Evolutionary conservation across 2,329 filamentous ascomycete species (phyloP).

Genomic region (Aspergillus felis): DNA sequence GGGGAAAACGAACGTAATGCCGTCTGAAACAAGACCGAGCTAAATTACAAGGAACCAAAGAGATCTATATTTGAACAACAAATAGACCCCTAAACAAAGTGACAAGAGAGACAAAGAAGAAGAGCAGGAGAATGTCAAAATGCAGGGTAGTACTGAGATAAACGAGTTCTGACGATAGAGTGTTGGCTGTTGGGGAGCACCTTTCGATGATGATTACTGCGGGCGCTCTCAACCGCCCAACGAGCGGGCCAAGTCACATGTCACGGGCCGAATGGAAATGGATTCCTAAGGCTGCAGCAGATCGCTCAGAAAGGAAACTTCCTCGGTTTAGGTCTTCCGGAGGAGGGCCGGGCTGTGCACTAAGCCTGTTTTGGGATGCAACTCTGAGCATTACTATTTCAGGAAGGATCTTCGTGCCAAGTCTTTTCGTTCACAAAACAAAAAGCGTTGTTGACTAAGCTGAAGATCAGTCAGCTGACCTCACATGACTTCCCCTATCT

Average conservation of each 20-base stretch:
- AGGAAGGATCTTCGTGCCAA: neutral
- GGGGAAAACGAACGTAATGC: conserved; percentile 9
- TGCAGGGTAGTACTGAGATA: neutral
- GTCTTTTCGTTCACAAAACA: neutral
- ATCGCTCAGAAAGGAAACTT: neutral
- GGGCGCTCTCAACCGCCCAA: conserved; percentile 4
- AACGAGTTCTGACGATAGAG: neutral
- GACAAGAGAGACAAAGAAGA: conserved; percentile 1
- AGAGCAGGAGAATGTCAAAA: neutral
- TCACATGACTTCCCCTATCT: neutral
- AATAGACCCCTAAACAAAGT: conserved; percentile 6
- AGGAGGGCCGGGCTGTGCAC: neutral
- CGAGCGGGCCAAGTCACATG: neutral
- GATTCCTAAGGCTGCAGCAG: neutral
- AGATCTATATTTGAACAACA: neutral
- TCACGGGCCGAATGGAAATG: neutral
- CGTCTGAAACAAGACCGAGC: conserved; percentile 1
- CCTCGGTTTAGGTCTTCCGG: conserved; percentile 1
- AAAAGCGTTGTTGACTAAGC: neutral
- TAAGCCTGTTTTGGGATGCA: neutral
- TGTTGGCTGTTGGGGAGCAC: conserved; percentile 4
- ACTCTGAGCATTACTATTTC: neutral
- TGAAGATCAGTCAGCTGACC: neutral
- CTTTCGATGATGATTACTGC: neutral
- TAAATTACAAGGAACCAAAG: neutral